Evolutionary conservation across 2,329 filamentous ascomycete species (phyloP).

Genomic region (Lanzia echinophila): DNA sequence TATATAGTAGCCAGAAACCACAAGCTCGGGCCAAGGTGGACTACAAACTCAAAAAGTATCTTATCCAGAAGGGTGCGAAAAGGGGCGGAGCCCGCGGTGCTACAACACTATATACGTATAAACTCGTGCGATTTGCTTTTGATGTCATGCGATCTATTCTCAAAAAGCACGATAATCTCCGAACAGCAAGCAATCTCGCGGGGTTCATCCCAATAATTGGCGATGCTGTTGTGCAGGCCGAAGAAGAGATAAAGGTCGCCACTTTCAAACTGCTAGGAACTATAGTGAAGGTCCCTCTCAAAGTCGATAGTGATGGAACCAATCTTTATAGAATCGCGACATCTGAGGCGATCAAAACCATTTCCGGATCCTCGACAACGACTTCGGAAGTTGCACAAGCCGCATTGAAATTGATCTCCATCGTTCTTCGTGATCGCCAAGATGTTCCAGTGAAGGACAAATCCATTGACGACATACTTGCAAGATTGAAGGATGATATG

Average conservation of each 20-base stretch:
- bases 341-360: conserved; percentile 74
- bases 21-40: conserved; percentile 49
- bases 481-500: conserved; percentile 77
- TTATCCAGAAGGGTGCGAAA: conserved; percentile 73
- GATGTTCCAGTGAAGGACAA: conserved; percentile 72
- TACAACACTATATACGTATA: conserved; percentile 76
- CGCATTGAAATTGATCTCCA: conserved; percentile 79
- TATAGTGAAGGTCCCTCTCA: conserved; percentile 76
- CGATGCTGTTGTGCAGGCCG: conserved; percentile 73
- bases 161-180: conserved; percentile 75
- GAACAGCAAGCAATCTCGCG: conserved; percentile 70
- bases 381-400: conserved; percentile 81
- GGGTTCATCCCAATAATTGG: conserved; percentile 87
- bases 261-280: conserved; percentile 79
- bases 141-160: conserved; percentile 82
- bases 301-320: conserved; percentile 52
- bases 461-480: conserved; percentile 75
- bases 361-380: conserved; percentile 71
- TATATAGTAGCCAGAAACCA: conserved; percentile 59
- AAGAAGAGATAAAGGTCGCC: conserved; percentile 89
- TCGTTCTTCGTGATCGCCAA: conserved; percentile 74
- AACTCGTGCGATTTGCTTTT: conserved; percentile 79
- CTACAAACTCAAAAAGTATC: conserved; percentile 61
- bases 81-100: conserved; percentile 64
- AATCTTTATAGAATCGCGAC: conserved; percentile 69